Evolutionary conservation across 2,329 filamentous ascomycete species (phyloP), one percentile per base, ranked within the genome.

Genomic region (Bipolaris sorokiniana): DNA sequence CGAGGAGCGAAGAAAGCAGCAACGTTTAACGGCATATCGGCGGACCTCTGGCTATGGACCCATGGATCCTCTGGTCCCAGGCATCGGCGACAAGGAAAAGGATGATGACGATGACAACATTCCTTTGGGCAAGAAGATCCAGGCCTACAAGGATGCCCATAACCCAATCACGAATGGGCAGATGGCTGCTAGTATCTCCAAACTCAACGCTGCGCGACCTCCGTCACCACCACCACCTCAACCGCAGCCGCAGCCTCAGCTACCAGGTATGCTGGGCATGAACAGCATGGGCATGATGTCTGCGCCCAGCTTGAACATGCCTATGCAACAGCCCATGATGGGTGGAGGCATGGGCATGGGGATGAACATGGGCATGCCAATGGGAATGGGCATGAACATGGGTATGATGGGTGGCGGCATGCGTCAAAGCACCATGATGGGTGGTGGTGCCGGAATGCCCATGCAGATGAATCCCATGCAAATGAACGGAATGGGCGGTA

Each of bases 101-200:
- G 55, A 59, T 31, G 59, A 70, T 28, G 64, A 72, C 2, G 70
- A 76, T 36, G 64, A 72, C 3, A 68, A 76, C 34, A 64, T 63
- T 31, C 67, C 73, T 0, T 62, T 75, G 10, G 69, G 69, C 34
- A 66, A 65, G 18, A 75, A 71, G 48, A 74, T 75, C n/a, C 71
- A 76, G 20, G 71, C 74, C 1, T 78, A 77, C 62, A 76, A 74
- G 51, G 64, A 74, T 16, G 64, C 60, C n/a, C 63, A 72, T 62
- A 57, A 66, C 4, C 71, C 70, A 44, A 52, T 11, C 22, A 62
- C 55, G 38, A 44, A 31, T 59, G 59, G 55, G 57, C 66, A 63
- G 60, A 26, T 55, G 61, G 34, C 40, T 51, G 40, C 63, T 53
- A 55, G 56, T 20, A 18, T 46, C 16, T 16, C 26, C 42, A 31